Base-by-base conservation (phyloP, 768 basidiomycete genomes). In the Leccinum truebloodii region DNA sequence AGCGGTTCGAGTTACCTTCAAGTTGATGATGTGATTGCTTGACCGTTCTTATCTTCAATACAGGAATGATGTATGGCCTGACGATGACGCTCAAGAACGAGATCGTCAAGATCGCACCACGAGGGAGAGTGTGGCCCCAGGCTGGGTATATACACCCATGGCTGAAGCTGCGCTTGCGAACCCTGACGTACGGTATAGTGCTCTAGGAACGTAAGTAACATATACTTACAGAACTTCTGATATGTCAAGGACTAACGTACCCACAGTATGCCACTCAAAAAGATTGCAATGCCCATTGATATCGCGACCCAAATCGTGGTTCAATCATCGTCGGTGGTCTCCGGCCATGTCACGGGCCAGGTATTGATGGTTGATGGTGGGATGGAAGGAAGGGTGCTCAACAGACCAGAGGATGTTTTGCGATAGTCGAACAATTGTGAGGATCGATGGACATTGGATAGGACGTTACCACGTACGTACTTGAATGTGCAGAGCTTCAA, bases 51-150 rank as follows among this genome's bases (percentile, higher is more conserved):
- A 49, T 24, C 5, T 10, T 56, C n/a, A n/a, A 41, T 26, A 30
- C 26, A 86, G 87, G 83, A 5, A 78, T 88, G 75, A 88, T 88
- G 87, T 87, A 88, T 63, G 89, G 88, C 4, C 69, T 90, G 28
- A 81, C 81, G 13, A 73, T 86, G 63, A 79, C 83, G 3, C 78
- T 90, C 63, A 90, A 90, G 75, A 90, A 90, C 67, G 89, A 90
- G 71, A 89, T 90, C 55, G 88, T 90, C 41, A 83, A 83, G 71
- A 81, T 89, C 57, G 87, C 88, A 0, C 85, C 88, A 0, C 78
- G 74, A 59, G 89, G 81, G 3, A 78, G 88, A 32, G 87, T 89
- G 77, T 90, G 18, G 85, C 81, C 0, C 89, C 88, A 10, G 87
- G 87, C 3, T 88, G 84, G 84, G 82, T 85, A 1, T 77, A 70